Conservation (phyloP, 139 green algal species). For the Coelastrella sp. region DNA sequence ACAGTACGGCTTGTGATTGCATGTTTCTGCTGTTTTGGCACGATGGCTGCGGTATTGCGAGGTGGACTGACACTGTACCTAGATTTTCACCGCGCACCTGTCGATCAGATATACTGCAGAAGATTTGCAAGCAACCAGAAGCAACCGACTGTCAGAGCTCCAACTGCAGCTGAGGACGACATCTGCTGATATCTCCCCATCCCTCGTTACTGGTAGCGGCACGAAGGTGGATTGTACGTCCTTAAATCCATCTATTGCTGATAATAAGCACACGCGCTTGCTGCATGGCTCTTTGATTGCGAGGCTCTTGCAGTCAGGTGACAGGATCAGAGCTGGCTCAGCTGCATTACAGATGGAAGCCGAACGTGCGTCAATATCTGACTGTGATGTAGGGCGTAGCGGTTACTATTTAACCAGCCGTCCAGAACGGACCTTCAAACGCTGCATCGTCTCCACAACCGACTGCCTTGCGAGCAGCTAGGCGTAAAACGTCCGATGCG, state of each 20-base stretch:
- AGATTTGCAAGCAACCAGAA: slow-evolving; percentile 32
- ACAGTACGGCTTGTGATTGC: too few species aligned
- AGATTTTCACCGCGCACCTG: not conserved
- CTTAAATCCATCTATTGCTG: not conserved
- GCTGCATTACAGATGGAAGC: not conserved
- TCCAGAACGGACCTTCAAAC: not conserved
- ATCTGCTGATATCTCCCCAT: slow-evolving; percentile 24
- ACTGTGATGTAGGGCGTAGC: not conserved
- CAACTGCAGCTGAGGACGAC: slow-evolving; percentile 37
- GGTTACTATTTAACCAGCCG: not conserved
- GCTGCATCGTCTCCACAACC: slow-evolving; percentile 32
- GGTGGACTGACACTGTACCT: too few species aligned
- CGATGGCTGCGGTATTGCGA: too few species aligned
- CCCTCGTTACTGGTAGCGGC: slow-evolving; percentile 22
- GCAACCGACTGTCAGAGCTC: slow-evolving; percentile 36
- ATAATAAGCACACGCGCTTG: slow-evolving; percentile 22
- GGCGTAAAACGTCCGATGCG: slow-evolving; percentile 18
- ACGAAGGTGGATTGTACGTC: slow-evolving; percentile 23
- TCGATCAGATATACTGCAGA: slow-evolving; percentile 33
- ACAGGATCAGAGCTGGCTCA: slow-evolving; percentile 28
- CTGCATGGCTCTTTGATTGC: slow-evolving; percentile 39
- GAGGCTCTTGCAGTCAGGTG: slow-evolving; percentile 36
- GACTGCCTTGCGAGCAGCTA: slow-evolving; percentile 37
- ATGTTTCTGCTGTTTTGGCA: too few species aligned
- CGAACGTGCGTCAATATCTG: too few species aligned